A percentile compares a stretch with the other conserved stretches of the same genome.
These are phyloP conservation scores for Hericium alpestre DNA, from an alignment of 768 basidiomycete genomes.

Conservation along the genomic window DNA sequence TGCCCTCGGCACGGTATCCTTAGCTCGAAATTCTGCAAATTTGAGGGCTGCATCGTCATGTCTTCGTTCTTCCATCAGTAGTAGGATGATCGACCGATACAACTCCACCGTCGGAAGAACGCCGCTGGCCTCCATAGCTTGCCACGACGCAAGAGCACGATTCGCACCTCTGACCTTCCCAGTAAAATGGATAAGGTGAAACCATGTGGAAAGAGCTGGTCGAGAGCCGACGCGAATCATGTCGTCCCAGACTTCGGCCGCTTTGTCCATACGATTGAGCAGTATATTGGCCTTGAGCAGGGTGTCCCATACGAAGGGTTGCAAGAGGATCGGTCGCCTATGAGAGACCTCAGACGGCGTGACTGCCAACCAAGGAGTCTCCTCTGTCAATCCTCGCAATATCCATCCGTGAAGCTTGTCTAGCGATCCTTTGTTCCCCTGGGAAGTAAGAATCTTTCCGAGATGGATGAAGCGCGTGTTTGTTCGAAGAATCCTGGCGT, in stretches of 20 bases:
- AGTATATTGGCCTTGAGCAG: conserved; percentile 59
- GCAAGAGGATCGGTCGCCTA: conserved; percentile 37
- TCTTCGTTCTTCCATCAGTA: conserved; percentile 41
- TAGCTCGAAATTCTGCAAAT: conserved; percentile 39
- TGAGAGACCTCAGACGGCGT: conserved; percentile 26
- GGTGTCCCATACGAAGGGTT: conserved; percentile 49
- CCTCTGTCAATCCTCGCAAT: conserved; percentile 38
- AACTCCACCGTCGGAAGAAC: conserved; percentile 49
- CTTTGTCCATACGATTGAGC: conserved; percentile 44
- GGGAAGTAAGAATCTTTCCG: too few relatives aligned
- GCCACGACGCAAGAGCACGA: conserved; percentile 53
- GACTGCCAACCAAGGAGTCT: conserved; percentile 45
- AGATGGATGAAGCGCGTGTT: too few relatives aligned
- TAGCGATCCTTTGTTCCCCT: conserved; percentile 16
- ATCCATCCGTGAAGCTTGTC: conserved; percentile 41
- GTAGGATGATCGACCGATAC: conserved; percentile 63
- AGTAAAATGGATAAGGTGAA: conserved; percentile 56
- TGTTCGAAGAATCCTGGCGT: conserved; percentile 41
- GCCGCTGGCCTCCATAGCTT: conserved; percentile 45
- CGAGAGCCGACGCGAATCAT: conserved; percentile 36
- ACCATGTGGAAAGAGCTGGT: conserved; percentile 59
- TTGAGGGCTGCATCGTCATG: conserved; percentile 39
- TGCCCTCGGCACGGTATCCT: conserved; percentile 2
- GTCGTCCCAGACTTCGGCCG: conserved; percentile 60
- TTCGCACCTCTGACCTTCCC: conserved; percentile 37